Base-by-base conservation (phyloP, 768 basidiomycete species). In the Psilocybe azurescens region DNA sequence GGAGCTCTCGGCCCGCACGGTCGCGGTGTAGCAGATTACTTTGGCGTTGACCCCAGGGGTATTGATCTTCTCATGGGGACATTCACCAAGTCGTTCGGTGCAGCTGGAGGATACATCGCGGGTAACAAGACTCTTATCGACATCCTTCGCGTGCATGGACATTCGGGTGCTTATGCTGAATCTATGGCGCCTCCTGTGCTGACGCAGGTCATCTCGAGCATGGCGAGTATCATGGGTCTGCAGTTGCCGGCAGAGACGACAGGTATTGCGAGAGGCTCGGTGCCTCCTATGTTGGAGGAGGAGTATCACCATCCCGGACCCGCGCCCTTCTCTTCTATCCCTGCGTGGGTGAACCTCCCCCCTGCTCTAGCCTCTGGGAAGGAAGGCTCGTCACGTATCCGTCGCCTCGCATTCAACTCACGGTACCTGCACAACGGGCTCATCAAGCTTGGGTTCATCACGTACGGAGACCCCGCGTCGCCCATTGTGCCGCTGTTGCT, bases 51-150 rank as follows among this genome's bases (percentile, higher is more conserved):
- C 65, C 95, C 97, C 10, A 81, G 83, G 2, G 81, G 82, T 7
- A 84, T 99, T 65, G 97, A 99, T 71, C 83, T 99, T 64, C 86
- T 97, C 64, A 99, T 99, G 97, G 97, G 97, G 53, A 99, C 97
- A 0, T 97, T 99, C 75, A 99, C 97, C 28, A 94, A 94, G 74
- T 94, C 93, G 0, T 96, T 96, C 69, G 94, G 94, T 58, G 92
- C 95, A 0, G 91, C 95, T 0, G 97, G 97, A 50, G 97, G 97
- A 3, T 99, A 99, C 77, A 89, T 99, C 63, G 84, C 96, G 3
- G 96, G 95, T 6, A 87, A 78, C 67, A 95, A 93, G 70, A 74
- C 79, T 2, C 79, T 97, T 62, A 90, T 99, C 65, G 89, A 94
- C 66, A 81, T 88, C 5, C 83, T 99, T 7, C 92, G 96, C 13